A percentile compares a stretch with the other conserved stretches of the same genome.
phyloP scores from a whole-genome alignment of 2,329 filamentous ascomycete species.

The Colletotrichum sp. region DNA sequence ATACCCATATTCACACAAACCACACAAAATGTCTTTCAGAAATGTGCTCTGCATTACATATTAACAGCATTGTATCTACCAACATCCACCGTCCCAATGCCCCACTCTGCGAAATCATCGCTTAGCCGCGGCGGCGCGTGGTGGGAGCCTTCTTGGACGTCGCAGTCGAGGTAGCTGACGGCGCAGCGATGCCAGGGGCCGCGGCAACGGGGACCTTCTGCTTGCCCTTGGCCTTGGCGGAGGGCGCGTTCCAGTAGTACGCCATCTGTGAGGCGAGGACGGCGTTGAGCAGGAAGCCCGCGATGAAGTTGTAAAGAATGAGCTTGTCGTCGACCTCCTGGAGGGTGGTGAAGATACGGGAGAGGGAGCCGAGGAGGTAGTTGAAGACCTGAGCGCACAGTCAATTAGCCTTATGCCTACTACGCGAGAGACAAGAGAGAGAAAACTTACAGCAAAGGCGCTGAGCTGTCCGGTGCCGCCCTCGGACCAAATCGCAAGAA shows the following conservation, averaged over 20 bases:
- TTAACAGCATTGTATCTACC: slow-evolving; percentile 9
- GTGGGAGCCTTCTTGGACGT: slow-evolving; percentile 46
- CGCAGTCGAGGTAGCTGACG: slow-evolving; percentile 24
- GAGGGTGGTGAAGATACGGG: slow-evolving; percentile 95
- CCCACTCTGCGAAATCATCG: neutral
- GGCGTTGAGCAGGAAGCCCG: slow-evolving; percentile 87
- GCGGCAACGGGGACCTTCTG: slow-evolving; percentile 33
- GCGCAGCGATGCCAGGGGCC: slow-evolving; percentile 18
- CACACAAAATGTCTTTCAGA: neutral
- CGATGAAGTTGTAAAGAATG: slow-evolving; percentile 93
- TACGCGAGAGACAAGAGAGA: neutral
- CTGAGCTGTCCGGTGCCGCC: slow-evolving; percentile 94
- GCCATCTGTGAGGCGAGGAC: slow-evolving; percentile 90
- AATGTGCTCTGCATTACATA: neutral
- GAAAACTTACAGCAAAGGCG: slow-evolving; percentile 84
- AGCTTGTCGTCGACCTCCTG: slow-evolving; percentile 97
- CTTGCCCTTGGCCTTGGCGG: slow-evolving; percentile 50
- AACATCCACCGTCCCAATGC: neutral
- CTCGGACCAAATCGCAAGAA: slow-evolving; percentile 81
- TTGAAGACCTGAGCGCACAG: slow-evolving; percentile 80
- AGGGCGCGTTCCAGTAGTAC: slow-evolving; percentile 89
- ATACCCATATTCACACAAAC: neutral
- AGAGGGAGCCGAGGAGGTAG: slow-evolving; percentile 90
- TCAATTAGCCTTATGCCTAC: neutral
- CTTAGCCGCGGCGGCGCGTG: slow-evolving; percentile 48